Evolutionary conservation across 202 grass and related monocot species (phyloP), one percentile per base, ranked within the genome.

Genomic region (Setaria italica): DNA sequence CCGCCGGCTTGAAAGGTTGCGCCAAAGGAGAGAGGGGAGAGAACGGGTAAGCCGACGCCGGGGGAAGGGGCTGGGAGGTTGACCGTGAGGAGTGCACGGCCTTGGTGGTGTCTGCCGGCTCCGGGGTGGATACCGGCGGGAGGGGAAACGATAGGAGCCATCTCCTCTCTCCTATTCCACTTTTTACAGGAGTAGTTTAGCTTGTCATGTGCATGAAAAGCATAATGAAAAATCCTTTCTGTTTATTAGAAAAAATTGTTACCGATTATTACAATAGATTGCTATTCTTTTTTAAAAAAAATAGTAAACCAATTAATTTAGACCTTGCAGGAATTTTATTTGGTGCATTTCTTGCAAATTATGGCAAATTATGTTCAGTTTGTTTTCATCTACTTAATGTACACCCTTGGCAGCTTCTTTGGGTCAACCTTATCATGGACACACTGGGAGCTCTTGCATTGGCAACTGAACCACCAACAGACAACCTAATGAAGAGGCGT

Each of bases 391-490:
- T 25, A 67, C 14, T 70, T 62, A 80, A 12, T 80, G 20, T 74
- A 41, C 45, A 13, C 77, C 51, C 49, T 86, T 73, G 70, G 70
- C 78, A 98, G 95, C 92, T 98, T 89, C 95, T 98, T 29, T 98
- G 95, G 93, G 93, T 98, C 46, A 98, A 98, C 76, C 95, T 98
- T 77, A 98, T 98, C 64, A 98, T 98, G 95, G 93, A 95, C 76
- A 98, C 95, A 73, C 88, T 98, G 76, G 93, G 93, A 78, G 95
- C 95, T 85, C 87, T 98, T 67, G 95, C 95, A 82, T 92, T 98
- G 78, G 95, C 93, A 79, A 98, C 95, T 20, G 95, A 98, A 84
- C 86, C 93, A 63, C 95, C 95, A 60, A 94, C 91, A 58, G 80
- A 98, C 72, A 90, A 94, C 57, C 93, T 98, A 85, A 98, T 98